Conservation (phyloP, 2,329 filamentous ascomycete species). For the Thermoascus crustaceus region DNA sequence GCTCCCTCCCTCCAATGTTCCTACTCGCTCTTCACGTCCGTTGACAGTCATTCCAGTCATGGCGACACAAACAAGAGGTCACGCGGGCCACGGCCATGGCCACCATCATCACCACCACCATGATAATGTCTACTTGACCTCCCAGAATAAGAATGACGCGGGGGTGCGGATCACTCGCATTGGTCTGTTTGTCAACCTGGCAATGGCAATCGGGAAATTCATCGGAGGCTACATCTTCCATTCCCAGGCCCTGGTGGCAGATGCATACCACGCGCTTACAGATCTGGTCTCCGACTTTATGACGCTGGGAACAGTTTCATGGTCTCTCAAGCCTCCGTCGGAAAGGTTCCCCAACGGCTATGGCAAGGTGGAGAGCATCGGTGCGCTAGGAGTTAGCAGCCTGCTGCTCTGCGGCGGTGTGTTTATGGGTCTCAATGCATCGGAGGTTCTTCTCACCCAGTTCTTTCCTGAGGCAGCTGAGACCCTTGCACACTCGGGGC, state of each 20-base stretch:
- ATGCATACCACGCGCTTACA: constrained; percentile 91
- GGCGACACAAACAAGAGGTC: constrained; percentile 40
- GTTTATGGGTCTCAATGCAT: constrained; percentile 80
- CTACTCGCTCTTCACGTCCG: constrained; percentile 15
- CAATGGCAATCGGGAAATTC: constrained; percentile 91
- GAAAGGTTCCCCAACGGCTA: constrained; percentile 82
- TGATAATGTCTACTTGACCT: constrained; percentile 75
- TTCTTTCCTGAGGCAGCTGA: constrained; percentile 61
- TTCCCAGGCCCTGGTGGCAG: constrained; percentile 84
- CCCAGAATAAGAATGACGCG: constrained; percentile 79
- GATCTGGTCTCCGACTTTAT: constrained; percentile 93
- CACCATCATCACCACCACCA: constrained; percentile 71
- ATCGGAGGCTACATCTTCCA: constrained; percentile 90
- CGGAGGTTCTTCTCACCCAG: constrained; percentile 61
- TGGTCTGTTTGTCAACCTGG: constrained; percentile 78
- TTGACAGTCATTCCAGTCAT: constrained; percentile 22
- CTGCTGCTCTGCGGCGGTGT: constrained; percentile 82
- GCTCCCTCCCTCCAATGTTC: constrained; percentile 2
- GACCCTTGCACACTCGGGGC: constrained; percentile 30
- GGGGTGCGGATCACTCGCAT: constrained; percentile 90
- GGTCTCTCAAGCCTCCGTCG: constrained; percentile 78
- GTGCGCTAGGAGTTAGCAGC: constrained; percentile 84
- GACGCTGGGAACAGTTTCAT: constrained; percentile 88
- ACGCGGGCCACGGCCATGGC: constrained; percentile 48
- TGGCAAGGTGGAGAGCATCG: constrained; percentile 95